Evolutionary conservation across 2,329 filamentous ascomycete genomes (phyloP), one percentile per base, ranked within the genome.

Genomic region (Volutella citrinella): DNA sequence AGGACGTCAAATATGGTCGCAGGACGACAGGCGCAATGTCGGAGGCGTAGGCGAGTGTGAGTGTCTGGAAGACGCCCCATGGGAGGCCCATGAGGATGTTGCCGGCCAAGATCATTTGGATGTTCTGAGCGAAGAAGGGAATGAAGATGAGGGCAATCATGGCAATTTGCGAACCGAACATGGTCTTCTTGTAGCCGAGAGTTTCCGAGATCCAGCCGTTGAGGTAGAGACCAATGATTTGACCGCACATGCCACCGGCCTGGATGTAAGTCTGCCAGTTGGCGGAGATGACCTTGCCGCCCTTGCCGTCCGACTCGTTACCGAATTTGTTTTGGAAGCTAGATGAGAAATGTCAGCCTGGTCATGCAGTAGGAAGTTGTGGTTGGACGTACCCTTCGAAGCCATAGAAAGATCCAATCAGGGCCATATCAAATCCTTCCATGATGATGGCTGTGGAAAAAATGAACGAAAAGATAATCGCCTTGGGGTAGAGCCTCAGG

Each of bases 1-100:
- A 70, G 2, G 61, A 63, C 3, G 66, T 71, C 9, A 74, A 56
- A 38, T 73, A 72, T 5, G 64, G 59, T n/a, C 71, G 61, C 3
- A 74, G 38, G 4, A 52, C 40, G 6, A 84, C 73, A 1, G 82
- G 82, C 49, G 79, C 83, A 27, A 85, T 80, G 52, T 84, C 80
- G 24, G 76, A 75, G 7, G 78, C 79, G 43, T 84, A 84, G 3
- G 79, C 76, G 31, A 76, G 69, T 20, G 69, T 71, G 19, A 76
- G 55, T n/a, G 64, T 59, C 35, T 74, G 69, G 56, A 77, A 71
- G 20, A 72, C 64, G 12, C 69, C 69, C 64, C 71, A 75, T 0
- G 73, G 72, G 16, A 78, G 68, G 21, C 77, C 78, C 43, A 72
- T 74, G 4, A 79, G 59, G 22, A 80, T 69, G 52, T 80, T 74